These are phyloP conservation scores for Saccharomycopsis vini DNA, from an alignment of 805 yeast species.

Conservation along the genomic window DNA sequence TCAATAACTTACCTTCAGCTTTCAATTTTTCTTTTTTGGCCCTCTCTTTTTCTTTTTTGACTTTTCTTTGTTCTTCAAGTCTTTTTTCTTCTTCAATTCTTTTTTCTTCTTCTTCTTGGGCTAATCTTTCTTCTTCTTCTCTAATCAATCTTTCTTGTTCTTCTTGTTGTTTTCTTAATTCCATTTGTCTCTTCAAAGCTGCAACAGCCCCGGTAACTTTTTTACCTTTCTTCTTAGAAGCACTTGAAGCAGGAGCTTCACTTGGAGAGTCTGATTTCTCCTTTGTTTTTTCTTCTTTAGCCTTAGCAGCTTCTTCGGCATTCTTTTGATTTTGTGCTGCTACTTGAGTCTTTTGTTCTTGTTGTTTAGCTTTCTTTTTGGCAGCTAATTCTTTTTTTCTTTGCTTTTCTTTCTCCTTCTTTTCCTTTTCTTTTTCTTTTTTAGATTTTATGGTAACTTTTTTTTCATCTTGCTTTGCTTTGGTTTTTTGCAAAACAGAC, in stretches of 20 bases:
- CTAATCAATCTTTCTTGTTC: conserved; percentile 68
- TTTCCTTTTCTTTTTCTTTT: conserved; percentile 91
- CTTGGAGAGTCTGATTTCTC: conserved; percentile 19
- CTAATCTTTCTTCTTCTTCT: conserved; percentile 60
- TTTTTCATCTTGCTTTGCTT: conserved; percentile 66
- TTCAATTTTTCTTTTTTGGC: conserved; percentile 82
- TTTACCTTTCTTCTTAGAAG: conserved; percentile 43
- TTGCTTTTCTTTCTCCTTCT: conserved; percentile 86
- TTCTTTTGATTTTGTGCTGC: conserved; percentile 30
- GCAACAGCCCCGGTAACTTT: conserved; percentile 92
- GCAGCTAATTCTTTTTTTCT: conserved; percentile 85
- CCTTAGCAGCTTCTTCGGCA: conserved; percentile 27
- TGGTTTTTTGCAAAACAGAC: conserved; percentile 72
- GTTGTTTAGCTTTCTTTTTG: conserved; percentile 68
- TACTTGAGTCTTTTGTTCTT: conserved; percentile 49
- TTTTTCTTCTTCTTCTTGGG: conserved; percentile 42
- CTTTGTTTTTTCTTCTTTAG: conserved; percentile 28
- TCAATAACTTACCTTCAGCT: conserved; percentile 90
- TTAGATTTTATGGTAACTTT: conserved; percentile 72
- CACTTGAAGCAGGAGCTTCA: conserved; percentile 10
- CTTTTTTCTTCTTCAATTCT: conserved; percentile 35
- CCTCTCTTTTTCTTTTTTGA: conserved; percentile 82
- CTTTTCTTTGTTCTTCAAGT: conserved; percentile 48
- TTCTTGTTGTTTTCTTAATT: conserved; percentile 77
- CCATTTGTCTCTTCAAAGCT: conserved; percentile 82